phyloP scores from a whole-genome alignment of 352 stramenopile species.

The Phytophthora hibernalis region DNA sequence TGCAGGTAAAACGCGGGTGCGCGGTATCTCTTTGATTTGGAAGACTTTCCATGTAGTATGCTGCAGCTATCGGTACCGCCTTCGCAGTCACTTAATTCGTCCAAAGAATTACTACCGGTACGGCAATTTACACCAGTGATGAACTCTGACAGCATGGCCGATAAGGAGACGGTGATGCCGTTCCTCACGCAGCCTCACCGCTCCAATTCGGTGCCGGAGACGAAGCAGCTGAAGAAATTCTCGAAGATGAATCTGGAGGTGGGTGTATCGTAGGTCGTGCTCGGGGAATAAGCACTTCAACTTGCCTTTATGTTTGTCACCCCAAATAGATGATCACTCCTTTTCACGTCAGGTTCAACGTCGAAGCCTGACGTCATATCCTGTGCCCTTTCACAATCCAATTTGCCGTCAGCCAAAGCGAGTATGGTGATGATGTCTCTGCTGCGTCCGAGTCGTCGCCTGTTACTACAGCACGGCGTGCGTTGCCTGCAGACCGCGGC shows the following conservation, averaged over 20 bases:
- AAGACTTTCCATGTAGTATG: too few relatives aligned
- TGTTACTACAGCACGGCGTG: constrained; percentile 27
- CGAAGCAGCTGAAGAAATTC: constrained; percentile 25
- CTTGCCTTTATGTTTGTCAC: not conserved
- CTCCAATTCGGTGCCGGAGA: constrained; percentile 16
- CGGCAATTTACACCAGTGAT: too few relatives aligned
- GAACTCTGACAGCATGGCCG: not conserved
- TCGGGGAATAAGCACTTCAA: constrained; percentile 8
- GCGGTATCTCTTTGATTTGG: too few relatives aligned
- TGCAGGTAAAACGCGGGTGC: too few relatives aligned
- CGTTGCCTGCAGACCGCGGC: constrained; percentile 73
- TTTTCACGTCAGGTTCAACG: constrained; percentile 16
- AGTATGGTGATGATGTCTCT: constrained; percentile 49
- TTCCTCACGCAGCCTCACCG: constrained; percentile 20
- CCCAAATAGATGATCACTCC: constrained; percentile 20
- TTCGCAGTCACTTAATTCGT: too few relatives aligned
- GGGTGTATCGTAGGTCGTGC: constrained; percentile 8
- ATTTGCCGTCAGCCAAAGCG: constrained; percentile 1
- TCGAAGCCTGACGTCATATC: constrained; percentile 17
- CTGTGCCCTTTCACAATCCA: constrained; percentile 24
- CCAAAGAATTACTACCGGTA: too few relatives aligned
- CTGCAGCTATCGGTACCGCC: too few relatives aligned
- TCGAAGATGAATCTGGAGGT: constrained; percentile 20
- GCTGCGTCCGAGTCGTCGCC: constrained; percentile 39
- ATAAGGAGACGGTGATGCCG: constrained; percentile 16